These are phyloP conservation scores for Pseudohalonectria lignicola DNA, from an alignment of 2,329 filamentous ascomycete genomes.

Conservation along the genomic window DNA sequence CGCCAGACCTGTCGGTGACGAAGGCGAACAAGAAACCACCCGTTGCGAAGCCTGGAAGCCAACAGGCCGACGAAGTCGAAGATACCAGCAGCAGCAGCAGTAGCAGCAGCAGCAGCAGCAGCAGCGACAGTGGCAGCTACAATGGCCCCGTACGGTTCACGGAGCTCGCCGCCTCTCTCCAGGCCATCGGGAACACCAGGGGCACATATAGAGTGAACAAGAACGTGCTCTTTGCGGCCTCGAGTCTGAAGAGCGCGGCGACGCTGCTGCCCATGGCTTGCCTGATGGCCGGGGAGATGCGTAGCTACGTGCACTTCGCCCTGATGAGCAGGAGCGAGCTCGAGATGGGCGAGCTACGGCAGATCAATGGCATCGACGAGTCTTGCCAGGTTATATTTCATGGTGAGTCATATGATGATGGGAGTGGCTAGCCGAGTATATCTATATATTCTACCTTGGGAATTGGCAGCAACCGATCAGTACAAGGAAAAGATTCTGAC, in stretches of 20 bases:
- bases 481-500: constrained; percentile 5
- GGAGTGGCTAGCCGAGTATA: background rate
- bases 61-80: background rate
- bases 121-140: constrained; percentile 31
- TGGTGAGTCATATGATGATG: constrained; percentile 23
- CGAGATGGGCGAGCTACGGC: constrained; percentile 54
- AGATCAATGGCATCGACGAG: constrained; percentile 68
- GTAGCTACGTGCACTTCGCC: constrained; percentile 71
- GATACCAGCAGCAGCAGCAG: constrained; percentile 1
- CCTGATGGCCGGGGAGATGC: constrained; percentile 61
- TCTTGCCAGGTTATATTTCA: constrained; percentile 55
- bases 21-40: background rate
- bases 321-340: constrained; percentile 67
- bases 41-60: too few species aligned
- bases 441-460: background rate
- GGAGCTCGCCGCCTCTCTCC: constrained; percentile 51
- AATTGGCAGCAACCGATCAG: constrained; percentile 8
- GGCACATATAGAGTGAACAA: constrained; percentile 43
- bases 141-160: constrained; percentile 62
- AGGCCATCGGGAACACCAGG: constrained; percentile 41
- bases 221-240: constrained; percentile 71
- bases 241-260: constrained; percentile 61
- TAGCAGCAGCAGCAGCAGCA: background rate
- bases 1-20: background rate
- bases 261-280: constrained; percentile 74